These are phyloP conservation scores for Silene coronaria DNA, from an alignment of 179 eudicot species.

Conservation along the genomic window DNA sequence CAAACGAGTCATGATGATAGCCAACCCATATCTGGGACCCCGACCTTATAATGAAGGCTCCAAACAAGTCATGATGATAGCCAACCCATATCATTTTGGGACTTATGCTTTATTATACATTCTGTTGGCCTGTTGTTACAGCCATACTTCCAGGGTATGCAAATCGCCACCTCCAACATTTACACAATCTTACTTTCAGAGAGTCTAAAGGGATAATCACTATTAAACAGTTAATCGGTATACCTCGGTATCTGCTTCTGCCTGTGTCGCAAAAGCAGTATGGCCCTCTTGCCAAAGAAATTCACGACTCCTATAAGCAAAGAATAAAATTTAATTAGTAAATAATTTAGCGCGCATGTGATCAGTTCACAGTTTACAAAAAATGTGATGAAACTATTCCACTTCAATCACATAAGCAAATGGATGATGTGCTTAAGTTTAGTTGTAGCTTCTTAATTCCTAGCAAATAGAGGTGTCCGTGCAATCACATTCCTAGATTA, in stretches of 20 bases:
- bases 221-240: too few relatives aligned
- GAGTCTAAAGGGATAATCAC: too few relatives aligned
- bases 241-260: slow-evolving; percentile 93
- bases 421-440: neutral
- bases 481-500: too few relatives aligned
- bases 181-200: neutral
- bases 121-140: neutral
- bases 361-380: neutral
- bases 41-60: too few relatives aligned
- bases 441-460: neutral
- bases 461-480: too few relatives aligned
- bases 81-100: neutral
- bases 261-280: slow-evolving; percentile 47
- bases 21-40: too few relatives aligned
- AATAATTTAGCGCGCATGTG: neutral
- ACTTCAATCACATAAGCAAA: neutral
- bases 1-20: too few relatives aligned
- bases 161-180: neutral
- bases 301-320: slow-evolving; percentile 79
- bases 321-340: slow-evolving; percentile 12
- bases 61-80: neutral
- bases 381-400: neutral
- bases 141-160: neutral
- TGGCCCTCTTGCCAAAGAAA: slow-evolving; percentile 99
- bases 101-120: neutral